Evolutionary conservation across 345 rosid genomes (phyloP).

Genomic region (Eucalyptus marginata): DNA sequence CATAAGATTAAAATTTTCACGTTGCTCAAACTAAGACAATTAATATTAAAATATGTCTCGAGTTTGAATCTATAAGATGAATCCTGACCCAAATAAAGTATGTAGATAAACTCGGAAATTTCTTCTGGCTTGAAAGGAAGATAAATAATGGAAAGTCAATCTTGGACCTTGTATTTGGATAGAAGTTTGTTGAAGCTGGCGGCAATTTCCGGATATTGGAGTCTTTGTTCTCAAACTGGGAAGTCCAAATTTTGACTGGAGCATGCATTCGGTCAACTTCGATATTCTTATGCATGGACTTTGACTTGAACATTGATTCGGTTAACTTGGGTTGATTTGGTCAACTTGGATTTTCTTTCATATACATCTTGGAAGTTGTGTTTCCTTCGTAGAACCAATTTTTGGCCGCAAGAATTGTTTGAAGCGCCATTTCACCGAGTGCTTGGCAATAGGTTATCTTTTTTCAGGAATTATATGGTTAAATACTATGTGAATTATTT

Average conservation of each 20-base stretch:
- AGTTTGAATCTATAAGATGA: rapidly evolving
- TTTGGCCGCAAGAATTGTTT: neutral
- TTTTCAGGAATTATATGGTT: too few relatives aligned
- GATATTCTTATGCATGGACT: neutral
- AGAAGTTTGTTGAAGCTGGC: neutral
- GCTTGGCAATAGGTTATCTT: neutral
- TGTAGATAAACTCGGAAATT: neutral
- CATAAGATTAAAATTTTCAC: too few relatives aligned
- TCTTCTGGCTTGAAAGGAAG: rapidly evolving
- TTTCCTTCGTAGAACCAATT: neutral
- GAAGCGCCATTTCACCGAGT: neutral
- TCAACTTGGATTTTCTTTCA: neutral
- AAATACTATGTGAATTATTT: neutral
- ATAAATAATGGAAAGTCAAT: neutral
- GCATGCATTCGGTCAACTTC: neutral
- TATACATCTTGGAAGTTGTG: neutral
- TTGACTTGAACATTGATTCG: neutral
- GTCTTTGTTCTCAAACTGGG: neutral
- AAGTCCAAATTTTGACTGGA: neutral
- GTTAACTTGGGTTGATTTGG: neutral
- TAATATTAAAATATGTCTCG: rapidly evolving
- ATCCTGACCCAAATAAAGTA: neutral
- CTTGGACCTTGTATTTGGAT: neutral
- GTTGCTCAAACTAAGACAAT: too few relatives aligned
- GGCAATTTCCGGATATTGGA: neutral